phyloP scores from a whole-genome alignment of 2,329 filamentous ascomycete genomes.

The Trichoderma atrobrunneum region DNA sequence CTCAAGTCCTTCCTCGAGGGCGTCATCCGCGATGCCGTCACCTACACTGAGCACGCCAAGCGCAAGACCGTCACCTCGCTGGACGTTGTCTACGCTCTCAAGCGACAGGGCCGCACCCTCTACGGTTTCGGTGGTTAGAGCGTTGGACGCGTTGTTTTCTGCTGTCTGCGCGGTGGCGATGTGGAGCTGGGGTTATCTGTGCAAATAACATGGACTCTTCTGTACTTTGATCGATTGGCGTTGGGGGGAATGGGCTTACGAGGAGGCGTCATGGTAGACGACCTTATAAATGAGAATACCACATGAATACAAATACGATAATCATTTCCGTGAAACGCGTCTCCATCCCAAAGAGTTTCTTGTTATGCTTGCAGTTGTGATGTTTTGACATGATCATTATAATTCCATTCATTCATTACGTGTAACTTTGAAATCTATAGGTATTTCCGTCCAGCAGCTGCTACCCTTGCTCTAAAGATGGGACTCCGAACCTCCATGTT shows the following conservation, averaged over 20 bases:
- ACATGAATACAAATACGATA: slow-evolving; percentile 21
- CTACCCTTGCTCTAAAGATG: slow-evolving; percentile 78
- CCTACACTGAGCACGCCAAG: slow-evolving; percentile 78
- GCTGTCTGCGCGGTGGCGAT: slow-evolving; percentile 22
- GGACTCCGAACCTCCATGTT: slow-evolving; percentile 85
- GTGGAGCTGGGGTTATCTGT: slow-evolving; percentile 14
- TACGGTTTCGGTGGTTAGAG: slow-evolving; percentile 87
- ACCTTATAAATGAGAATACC: slow-evolving; percentile 27
- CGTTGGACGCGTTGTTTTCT: slow-evolving; percentile 16
- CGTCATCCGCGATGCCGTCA: slow-evolving; percentile 74
- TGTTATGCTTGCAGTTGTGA: neutral
- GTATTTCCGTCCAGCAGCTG: slow-evolving; percentile 89
- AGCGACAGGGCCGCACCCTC: slow-evolving; percentile 71
- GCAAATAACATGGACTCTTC: slow-evolving; percentile 19
- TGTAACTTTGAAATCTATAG: slow-evolving; percentile 50
- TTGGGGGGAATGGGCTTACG: slow-evolving; percentile 32
- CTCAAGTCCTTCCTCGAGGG: slow-evolving; percentile 76
- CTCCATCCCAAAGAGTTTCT: neutral
- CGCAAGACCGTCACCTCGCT: slow-evolving; percentile 74
- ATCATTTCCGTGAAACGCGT: neutral
- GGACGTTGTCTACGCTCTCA: slow-evolving; percentile 65
- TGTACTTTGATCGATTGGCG: slow-evolving; percentile 31
- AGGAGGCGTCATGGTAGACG: slow-evolving; percentile 38
- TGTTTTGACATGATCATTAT: neutral
- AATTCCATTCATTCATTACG: slow-evolving; percentile 15